These are phyloP conservation scores for Dactylellina cionopaga DNA, from an alignment of 2,329 filamentous ascomycete genomes.

Conservation along the genomic window DNA sequence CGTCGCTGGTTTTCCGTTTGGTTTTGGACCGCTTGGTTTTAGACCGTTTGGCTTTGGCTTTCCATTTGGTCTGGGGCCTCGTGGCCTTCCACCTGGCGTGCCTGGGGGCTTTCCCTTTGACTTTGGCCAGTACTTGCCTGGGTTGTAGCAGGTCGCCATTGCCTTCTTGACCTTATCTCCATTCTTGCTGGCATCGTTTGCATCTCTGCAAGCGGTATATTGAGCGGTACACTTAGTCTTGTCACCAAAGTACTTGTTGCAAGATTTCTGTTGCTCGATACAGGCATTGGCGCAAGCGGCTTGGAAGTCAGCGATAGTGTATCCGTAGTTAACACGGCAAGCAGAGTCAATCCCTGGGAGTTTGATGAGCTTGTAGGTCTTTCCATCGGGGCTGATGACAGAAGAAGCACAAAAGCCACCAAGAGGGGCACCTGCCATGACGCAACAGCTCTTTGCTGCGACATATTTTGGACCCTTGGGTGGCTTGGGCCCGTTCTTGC, in stretches of 20 bases:
- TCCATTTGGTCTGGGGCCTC: too few species aligned
- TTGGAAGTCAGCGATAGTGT: background rate
- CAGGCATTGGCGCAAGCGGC: constrained; percentile 3
- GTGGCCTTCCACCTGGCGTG: too few species aligned
- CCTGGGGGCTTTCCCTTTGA: too few species aligned
- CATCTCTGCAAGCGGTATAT: background rate
- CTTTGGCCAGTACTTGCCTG: too few species aligned
- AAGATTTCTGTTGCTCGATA: constrained; percentile 5
- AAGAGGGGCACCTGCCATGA: background rate
- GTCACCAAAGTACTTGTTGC: background rate
- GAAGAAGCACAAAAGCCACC: background rate
- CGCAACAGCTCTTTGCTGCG: background rate
- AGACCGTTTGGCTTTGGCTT: too few species aligned
- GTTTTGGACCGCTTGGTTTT: too few species aligned
- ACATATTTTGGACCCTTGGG: background rate
- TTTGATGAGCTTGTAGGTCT: constrained; percentile 3
- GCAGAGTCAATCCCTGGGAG: background rate
- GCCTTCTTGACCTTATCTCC: background rate
- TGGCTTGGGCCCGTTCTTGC: background rate
- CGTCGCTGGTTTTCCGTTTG: too few species aligned
- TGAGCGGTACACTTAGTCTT: background rate
- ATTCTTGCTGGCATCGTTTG: background rate
- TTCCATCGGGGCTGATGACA: background rate
- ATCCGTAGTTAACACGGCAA: background rate
- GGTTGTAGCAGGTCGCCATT: background rate